Conservation (phyloP, 2,329 filamentous ascomycete genomes). For the Eutypella sp. region DNA sequence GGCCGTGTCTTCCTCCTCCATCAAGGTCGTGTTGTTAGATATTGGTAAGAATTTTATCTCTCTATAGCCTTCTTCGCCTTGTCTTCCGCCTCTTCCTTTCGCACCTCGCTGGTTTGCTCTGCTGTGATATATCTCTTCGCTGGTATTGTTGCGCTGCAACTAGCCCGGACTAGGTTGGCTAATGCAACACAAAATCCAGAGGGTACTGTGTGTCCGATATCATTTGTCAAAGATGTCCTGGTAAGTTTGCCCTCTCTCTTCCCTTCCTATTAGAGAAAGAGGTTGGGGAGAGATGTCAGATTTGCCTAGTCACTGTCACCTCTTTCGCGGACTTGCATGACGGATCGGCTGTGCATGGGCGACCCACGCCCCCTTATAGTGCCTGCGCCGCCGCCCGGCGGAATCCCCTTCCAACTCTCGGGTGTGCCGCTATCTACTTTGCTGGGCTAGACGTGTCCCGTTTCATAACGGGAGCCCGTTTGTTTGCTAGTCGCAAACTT, state of each 20-base stretch:
- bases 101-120: slow-evolving; percentile 14
- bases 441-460: neutral
- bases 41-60: slow-evolving; percentile 45
- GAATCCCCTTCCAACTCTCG: neutral
- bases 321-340: neutral
- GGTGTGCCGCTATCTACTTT: neutral
- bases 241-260: slow-evolving; percentile 48
- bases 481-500: neutral
- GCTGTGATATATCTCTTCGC: neutral
- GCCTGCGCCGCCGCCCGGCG: neutral
- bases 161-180: slow-evolving; percentile 34
- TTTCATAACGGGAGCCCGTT: neutral
- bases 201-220: slow-evolving; percentile 78
- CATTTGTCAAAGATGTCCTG: slow-evolving; percentile 77
- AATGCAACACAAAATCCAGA: slow-evolving; percentile 48
- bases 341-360: neutral
- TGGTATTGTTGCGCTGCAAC: slow-evolving; percentile 14
- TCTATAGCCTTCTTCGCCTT: slow-evolving; percentile 14
- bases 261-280: slow-evolving; percentile 4
- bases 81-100: too few relatives aligned
- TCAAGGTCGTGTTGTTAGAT: slow-evolving; percentile 50
- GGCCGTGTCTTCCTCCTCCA: slow-evolving; percentile 22
- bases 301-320: neutral
- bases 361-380: neutral
- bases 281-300: neutral